Evolutionary conservation across 2,329 filamentous ascomycete genomes (phyloP), one percentile per base, ranked within the genome.

Genomic region (Monosporascus sp.): DNA sequence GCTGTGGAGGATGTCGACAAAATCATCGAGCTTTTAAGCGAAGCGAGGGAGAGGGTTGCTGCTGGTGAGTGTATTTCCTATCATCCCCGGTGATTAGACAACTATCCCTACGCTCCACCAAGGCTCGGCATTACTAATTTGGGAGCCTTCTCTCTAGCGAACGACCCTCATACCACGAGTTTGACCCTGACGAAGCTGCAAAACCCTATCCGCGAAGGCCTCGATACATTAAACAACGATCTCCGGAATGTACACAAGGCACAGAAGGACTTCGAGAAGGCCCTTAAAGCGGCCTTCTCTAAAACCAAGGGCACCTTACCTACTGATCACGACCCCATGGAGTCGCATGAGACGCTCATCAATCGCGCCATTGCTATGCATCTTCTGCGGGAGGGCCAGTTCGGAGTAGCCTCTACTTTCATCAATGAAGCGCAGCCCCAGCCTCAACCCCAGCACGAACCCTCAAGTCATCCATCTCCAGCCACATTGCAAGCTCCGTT

Each of bases 361-460:
- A 95, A 97, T 72, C 85, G 92, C 53, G 93, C 94, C 7, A 95
- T 99, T 62, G 89, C 89, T 9, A 97, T 97, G 91, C 94, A 99
- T 67, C 81, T 99, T 22, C 80, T 99, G 40, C 89, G 94, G 41
- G 93, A 97, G 73, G 94, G 94, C 48, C 89, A 96, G 67, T 99
- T 99, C 70, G 80, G 79, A 22, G 92, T 96, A 2, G 93, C 93
- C 14, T 85, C 86, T 17, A 91, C 86, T 1, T 97, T 99, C 63
- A 82, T 96, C 48, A 75, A 80, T 15, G 94, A 97, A 75, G 82
- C 76, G 17, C 72, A 75, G 54, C 69, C 75, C 11, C 60, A 61
- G 20, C 52, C 53, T 44, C 55, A 58, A 8, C 48, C 54, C 7
- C 24, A 51, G 37, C 31, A 31, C 8, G 55, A 50, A 48, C 18